Evolutionary conservation across 306 rosid genomes (phyloP).

Genomic region (Medicago arabica): DNA sequence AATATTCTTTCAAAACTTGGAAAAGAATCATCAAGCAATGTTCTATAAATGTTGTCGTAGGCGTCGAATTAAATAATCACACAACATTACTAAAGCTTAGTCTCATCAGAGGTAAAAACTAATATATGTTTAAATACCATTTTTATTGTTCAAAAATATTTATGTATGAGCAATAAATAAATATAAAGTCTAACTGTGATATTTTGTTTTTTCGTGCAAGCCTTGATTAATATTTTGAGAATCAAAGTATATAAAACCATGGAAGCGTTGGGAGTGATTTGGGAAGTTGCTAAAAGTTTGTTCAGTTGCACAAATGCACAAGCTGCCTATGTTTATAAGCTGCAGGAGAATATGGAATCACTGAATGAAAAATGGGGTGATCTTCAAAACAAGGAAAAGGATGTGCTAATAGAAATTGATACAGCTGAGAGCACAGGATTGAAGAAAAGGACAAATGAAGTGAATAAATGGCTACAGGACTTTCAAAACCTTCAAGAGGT

Average conservation of each 20-base stretch:
- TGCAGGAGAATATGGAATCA: neutral
- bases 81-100: too few species aligned
- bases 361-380: neutral
- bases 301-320: neutral
- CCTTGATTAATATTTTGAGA: neutral
- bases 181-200: neutral
- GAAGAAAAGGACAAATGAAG: neutral
- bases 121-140: neutral
- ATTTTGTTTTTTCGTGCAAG: neutral
- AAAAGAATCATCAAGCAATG: too few species aligned
- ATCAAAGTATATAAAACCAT: constrained; percentile 5
- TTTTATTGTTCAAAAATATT: too few species aligned
- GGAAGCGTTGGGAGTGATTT: constrained; percentile 37
- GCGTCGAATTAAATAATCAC: too few species aligned
- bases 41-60: too few species aligned
- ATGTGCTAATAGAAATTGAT: neutral
- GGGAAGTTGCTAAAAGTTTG: constrained; percentile 7
- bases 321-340: neutral
- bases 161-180: too few species aligned
- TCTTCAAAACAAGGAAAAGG: constrained; percentile 6
- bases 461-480: constrained; percentile 21
- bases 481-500: neutral
- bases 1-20: too few species aligned
- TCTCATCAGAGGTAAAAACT: neutral
- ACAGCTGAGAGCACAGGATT: neutral